Evolutionary conservation across 73 alveolate genomes (phyloP).

Genomic region (Paramecium sonneborni): DNA sequence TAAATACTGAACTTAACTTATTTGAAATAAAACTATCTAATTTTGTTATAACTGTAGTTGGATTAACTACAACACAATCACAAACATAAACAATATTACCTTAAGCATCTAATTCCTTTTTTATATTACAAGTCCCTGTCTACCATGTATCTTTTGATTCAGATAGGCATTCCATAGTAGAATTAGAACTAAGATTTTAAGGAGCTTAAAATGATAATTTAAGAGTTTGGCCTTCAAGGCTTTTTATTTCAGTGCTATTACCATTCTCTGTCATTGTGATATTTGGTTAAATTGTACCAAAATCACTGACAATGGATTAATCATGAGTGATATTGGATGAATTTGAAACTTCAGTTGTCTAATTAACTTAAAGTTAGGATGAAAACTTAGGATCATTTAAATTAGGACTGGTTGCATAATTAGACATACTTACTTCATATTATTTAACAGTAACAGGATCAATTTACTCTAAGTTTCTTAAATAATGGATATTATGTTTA

Average conservation of each 20-base stretch:
- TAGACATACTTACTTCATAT: background rate
- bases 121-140: background rate
- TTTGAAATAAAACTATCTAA: background rate
- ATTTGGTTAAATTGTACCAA: background rate
- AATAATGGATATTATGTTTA: background rate
- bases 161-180: background rate
- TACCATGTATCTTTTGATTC: background rate
- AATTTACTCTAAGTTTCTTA: background rate
- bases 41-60: background rate
- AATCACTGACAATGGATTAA: background rate
- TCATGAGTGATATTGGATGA: background rate
- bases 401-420: background rate
- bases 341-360: background rate
- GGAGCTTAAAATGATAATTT: background rate
- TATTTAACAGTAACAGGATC: background rate
- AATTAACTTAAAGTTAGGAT: background rate
- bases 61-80: constrained; percentile 1
- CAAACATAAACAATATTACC: background rate
- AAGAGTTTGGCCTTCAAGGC: background rate
- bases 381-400: background rate
- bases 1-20: background rate
- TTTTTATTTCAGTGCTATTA: background rate
- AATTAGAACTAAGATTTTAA: background rate
- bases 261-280: background rate
- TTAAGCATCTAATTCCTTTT: background rate